Percentiles rank a stretch among this genome's conserved stretches.
Conservation (phyloP, 2,329 filamentous ascomycete species). For the Chrysoporthe puriensis region DNA sequence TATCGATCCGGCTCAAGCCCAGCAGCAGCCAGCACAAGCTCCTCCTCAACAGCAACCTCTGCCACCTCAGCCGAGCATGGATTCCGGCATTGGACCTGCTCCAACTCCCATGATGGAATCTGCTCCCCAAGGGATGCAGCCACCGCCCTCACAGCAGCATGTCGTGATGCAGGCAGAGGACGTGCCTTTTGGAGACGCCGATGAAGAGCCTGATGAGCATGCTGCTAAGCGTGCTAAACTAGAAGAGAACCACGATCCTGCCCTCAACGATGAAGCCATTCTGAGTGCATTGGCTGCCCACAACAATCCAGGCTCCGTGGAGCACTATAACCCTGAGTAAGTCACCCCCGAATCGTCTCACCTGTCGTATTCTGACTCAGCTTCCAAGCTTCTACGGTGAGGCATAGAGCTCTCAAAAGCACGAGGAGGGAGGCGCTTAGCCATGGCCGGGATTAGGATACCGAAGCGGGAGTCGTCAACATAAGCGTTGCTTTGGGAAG, state of each 20-base stretch:
- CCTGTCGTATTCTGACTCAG: conserved; percentile 6
- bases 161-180: conserved; percentile 36
- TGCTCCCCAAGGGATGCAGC: conserved; percentile 31
- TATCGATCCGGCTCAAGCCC: conserved; percentile 18
- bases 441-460: neutral
- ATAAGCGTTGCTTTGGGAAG: conserved; percentile 21
- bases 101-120: conserved; percentile 27
- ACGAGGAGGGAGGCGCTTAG: neutral
- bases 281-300: conserved; percentile 50
- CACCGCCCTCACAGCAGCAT: conserved; percentile 34
- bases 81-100: conserved; percentile 26
- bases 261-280: conserved; percentile 53
- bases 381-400: conserved; percentile 24
- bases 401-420: conserved; percentile 6
- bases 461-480: neutral
- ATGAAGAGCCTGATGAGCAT: conserved; percentile 39
- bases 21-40: conserved; percentile 17
- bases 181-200: conserved; percentile 24
- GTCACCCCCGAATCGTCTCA: conserved; percentile 28
- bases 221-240: conserved; percentile 47
- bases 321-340: conserved; percentile 49
- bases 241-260: conserved; percentile 40
- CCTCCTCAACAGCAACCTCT: conserved; percentile 22
- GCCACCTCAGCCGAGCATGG: conserved; percentile 28
- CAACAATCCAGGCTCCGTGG: conserved; percentile 41